These are phyloP conservation scores for Euryodendron excelsum DNA, from an alignment of 148 eudicot species.

Conservation along the genomic window DNA sequence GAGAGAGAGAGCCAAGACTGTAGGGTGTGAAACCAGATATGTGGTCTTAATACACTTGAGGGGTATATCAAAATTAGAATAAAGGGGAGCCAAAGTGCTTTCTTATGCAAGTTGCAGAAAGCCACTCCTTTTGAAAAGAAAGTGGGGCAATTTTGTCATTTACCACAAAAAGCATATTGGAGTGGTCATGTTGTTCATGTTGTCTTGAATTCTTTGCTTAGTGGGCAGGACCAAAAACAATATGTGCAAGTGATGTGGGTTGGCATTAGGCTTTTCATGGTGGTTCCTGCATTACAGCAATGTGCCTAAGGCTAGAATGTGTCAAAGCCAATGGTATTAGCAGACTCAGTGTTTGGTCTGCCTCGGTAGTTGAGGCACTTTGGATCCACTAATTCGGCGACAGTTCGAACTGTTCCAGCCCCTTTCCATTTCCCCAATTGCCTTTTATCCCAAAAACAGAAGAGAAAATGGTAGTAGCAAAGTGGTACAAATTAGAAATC, in stretches of 20 bases:
- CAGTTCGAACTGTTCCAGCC: too few species aligned
- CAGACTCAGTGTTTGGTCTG: too few species aligned
- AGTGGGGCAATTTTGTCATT: constrained; percentile 42
- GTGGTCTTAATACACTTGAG: constrained; percentile 20
- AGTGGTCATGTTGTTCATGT: constrained; percentile 21
- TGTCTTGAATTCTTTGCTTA: constrained; percentile 24
- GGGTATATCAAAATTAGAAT: constrained; percentile 31
- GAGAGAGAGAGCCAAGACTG: constrained; percentile 1
- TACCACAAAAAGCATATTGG: constrained; percentile 11
- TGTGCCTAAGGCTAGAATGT: too few species aligned
- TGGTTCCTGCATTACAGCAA: too few species aligned
- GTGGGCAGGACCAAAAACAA: constrained; percentile 36
- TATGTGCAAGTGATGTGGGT: constrained; percentile 26
- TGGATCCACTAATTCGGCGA: too few species aligned
- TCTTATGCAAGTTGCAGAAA: constrained; percentile 34
- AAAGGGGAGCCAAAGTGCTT: constrained; percentile 31
- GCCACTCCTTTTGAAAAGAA: constrained; percentile 20
- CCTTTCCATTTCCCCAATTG: too few species aligned
- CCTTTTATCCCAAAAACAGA: too few species aligned
- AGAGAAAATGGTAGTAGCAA: too few species aligned
- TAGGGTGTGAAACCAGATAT: too few species aligned
- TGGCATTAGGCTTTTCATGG: constrained; percentile 16
- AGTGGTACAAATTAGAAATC: too few species aligned
- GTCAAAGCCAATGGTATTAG: too few species aligned
- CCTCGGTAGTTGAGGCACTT: too few species aligned